These are phyloP conservation scores for Nicotiana noctiflora DNA, from an alignment of 257 asterid genomes.

Conservation along the genomic window DNA sequence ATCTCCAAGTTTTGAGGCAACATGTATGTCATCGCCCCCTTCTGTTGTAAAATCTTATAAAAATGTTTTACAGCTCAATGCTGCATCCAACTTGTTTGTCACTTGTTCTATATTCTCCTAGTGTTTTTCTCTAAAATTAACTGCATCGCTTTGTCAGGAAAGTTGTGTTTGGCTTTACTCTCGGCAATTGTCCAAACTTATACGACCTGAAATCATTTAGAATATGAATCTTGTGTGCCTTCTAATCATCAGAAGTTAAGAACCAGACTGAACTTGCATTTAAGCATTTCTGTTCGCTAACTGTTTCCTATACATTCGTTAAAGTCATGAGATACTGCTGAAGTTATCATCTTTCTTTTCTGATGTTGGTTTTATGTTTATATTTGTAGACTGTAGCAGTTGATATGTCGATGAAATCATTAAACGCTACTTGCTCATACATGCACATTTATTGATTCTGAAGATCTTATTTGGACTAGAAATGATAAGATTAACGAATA, in stretches of 20 bases:
- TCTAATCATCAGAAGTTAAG: not conserved
- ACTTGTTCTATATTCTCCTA: not conserved
- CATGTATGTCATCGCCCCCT: not conserved
- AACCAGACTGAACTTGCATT: not conserved
- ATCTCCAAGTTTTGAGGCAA: conserved; percentile 1
- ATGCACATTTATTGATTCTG: not conserved
- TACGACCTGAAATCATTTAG: not conserved
- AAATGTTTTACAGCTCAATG: conserved; percentile 2
- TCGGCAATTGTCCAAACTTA: not conserved
- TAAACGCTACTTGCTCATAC: not conserved
- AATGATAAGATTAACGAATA: not conserved
- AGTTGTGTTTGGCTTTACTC: not conserved
- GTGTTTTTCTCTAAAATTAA: not conserved
- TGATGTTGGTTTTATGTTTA: not conserved
- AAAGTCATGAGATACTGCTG: not conserved
- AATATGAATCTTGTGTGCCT: not conserved
- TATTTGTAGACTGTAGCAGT: not conserved
- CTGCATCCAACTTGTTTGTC: not conserved
- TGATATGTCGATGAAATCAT: not conserved
- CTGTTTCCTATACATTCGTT: not conserved
- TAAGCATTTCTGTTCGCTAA: not conserved
- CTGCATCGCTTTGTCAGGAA: not conserved
- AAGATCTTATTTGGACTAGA: not conserved
- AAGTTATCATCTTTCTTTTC: not conserved
- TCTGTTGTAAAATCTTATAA: not conserved